Conservation (phyloP, 108 stramenopile genomes). For the Mediolabrus comicus region DNA sequence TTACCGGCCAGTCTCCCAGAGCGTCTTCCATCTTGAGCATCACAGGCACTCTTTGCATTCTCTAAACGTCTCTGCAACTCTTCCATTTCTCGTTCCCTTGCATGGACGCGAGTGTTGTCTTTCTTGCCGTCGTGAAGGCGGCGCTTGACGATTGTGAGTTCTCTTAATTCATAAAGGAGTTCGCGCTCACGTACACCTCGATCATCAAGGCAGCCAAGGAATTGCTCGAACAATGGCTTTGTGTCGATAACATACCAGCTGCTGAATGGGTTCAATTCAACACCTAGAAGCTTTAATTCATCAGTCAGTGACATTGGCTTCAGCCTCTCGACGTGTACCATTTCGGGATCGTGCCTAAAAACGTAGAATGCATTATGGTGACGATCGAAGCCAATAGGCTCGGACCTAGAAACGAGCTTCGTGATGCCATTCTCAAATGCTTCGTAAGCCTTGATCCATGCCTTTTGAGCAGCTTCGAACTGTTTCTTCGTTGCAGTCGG, state of each 20-base stretch:
- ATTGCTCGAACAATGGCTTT: conserved; percentile 67
- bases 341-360: conserved; percentile 70
- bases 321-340: conserved; percentile 58
- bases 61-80: conserved; percentile 60
- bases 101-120: conserved; percentile 41
- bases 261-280: conserved; percentile 41
- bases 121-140: conserved; percentile 70
- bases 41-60: conserved; percentile 58
- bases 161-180: conserved; percentile 46
- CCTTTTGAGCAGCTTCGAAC: conserved; percentile 50
- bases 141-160: conserved; percentile 42
- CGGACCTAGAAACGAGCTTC: conserved; percentile 60
- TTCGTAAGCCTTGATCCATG: conserved; percentile 66
- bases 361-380: conserved; percentile 71
- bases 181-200: conserved; percentile 75
- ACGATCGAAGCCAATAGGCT: conserved; percentile 77
- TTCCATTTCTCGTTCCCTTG: conserved; percentile 50
- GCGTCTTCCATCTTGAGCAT: conserved; percentile 57
- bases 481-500: conserved; percentile 65
- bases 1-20: conserved; percentile 68
- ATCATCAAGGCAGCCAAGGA: conserved; percentile 61
- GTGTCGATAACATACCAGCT: conserved; percentile 79
- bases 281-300: conserved; percentile 42
- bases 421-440: conserved; percentile 71
- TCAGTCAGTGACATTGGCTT: conserved; percentile 40